Base-by-base conservation (phyloP, 1,139 yeast genomes). In the Hyphopichia khmerensis region DNA sequence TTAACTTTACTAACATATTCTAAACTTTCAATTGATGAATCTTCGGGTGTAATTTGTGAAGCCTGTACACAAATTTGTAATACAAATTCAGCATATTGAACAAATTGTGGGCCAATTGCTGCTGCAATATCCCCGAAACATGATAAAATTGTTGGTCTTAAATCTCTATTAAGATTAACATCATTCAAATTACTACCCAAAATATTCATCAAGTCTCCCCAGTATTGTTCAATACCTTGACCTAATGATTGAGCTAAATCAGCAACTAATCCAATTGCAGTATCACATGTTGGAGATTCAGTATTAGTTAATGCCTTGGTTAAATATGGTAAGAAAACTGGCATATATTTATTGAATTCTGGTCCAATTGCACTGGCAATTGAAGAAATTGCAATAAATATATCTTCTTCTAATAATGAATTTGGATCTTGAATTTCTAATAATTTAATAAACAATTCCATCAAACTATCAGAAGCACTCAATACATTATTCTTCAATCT, bases 41-140 rank as follows among this genome's bases (percentile, higher is more conserved):
- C 87, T 42, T 72, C 76, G 40, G 77, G 81, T 68, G 60, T 82
- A 61, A 60, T 67, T 51, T 55, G 71, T 39, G 71, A 72, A 38
- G 88, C 90, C 49, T 77, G 77, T 31, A 68, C 62, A 56, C 89
- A 79, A 38, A 85, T 77, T 38, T 77, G 79, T 85, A 91, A 85
- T 24, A 90, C 96, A 50, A 82, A 87, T 38, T 76, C 80, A 51
- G 90, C 69, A 64, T 88, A 93, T 44, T 84, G 88, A 50, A 76
- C 76, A 65, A 91, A 93, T 43, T 76, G 78, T 3, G 74, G 59
- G 6, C 96, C 97, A 50, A 91, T 82, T 10, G 95, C 82, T 1
- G 96, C 79, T 2, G 99, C 98, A 57, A 95, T 79, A 64, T 93
- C 99, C 49, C 99, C 99, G 63, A 93, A 88, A 57, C 96, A 90